These are phyloP conservation scores for Phytopythium aichiense DNA, from an alignment of 352 stramenopile species.

Conservation along the genomic window DNA sequence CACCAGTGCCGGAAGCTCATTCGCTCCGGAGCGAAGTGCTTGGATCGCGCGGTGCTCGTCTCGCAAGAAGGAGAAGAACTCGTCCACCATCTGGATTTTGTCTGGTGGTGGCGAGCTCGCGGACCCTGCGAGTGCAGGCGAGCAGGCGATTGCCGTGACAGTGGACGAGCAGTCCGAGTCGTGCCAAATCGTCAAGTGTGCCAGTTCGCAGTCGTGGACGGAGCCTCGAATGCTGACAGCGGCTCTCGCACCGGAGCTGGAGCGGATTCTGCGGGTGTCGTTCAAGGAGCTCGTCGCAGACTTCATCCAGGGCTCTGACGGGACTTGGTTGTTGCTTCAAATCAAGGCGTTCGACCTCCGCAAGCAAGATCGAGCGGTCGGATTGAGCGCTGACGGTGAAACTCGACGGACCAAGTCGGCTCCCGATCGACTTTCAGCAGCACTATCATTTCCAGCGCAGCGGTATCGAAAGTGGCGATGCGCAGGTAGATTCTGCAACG, in stretches of 20 bases:
- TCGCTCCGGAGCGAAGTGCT: conserved; percentile 18
- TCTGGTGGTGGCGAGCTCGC: conserved; percentile 18
- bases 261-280: conserved; percentile 29
- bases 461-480: conserved; percentile 50
- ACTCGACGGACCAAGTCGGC: conserved; percentile 36
- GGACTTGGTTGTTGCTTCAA: conserved; percentile 64
- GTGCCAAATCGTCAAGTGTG: conserved; percentile 64
- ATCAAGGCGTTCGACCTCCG: conserved; percentile 57
- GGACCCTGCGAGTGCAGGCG: background rate
- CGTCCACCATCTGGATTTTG: conserved; percentile 55
- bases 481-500: conserved; percentile 32
- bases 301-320: conserved; percentile 44
- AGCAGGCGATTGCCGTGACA: conserved; percentile 1
- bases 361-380: conserved; percentile 10
- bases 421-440: conserved; percentile 31
- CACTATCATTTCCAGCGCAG: conserved; percentile 1
- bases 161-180: conserved; percentile 13
- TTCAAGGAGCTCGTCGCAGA: conserved; percentile 54
- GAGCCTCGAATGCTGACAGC: conserved; percentile 34
- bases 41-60: conserved; percentile 55
- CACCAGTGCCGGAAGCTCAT: background rate
- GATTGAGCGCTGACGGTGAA: background rate
- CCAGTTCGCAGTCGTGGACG: conserved; percentile 43
- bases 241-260: conserved; percentile 29
- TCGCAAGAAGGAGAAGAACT: conserved; percentile 43